These are phyloP conservation scores for Phytophthora kernoviae DNA, from an alignment of 352 stramenopile genomes.

Conservation along the genomic window DNA sequence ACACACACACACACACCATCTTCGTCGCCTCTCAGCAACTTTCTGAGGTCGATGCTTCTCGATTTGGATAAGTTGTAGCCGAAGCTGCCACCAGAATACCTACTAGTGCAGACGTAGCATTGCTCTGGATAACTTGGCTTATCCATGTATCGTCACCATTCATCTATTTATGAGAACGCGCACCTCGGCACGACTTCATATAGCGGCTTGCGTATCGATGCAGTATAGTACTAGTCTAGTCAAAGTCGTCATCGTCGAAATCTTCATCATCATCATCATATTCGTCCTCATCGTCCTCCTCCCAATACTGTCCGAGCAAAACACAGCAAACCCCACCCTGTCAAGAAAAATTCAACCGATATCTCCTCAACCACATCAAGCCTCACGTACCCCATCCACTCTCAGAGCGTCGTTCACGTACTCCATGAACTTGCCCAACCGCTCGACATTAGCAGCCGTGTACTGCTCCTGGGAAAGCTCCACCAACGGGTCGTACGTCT, in stretches of 20 bases:
- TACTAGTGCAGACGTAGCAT: too few relatives aligned
- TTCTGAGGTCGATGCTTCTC: too few relatives aligned
- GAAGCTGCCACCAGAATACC: conserved; percentile 30
- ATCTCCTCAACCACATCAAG: conserved; percentile 1
- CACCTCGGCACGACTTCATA: neutral
- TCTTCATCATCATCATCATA: conserved; percentile 37
- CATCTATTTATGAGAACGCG: neutral
- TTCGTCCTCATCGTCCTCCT: conserved; percentile 5
- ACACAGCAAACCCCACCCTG: too few relatives aligned
- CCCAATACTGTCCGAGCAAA: neutral
- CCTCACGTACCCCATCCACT: conserved; percentile 47
- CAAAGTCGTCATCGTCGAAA: conserved; percentile 37
- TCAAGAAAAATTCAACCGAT: neutral
- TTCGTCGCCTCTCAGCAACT: too few relatives aligned
- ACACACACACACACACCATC: too few relatives aligned
- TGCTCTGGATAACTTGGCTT: too few relatives aligned
- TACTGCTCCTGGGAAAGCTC: conserved; percentile 53
- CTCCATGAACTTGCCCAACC: conserved; percentile 57
- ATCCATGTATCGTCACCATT: conserved; percentile 14
- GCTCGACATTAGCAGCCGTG: conserved; percentile 41
- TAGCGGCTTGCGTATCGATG: too few relatives aligned
- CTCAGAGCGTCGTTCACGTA: conserved; percentile 63
- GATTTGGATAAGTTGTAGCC: neutral
- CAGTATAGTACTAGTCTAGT: conserved; percentile 3
- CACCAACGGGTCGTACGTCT: conserved; percentile 75